Evolutionary conservation across 495 filamentous ascomycete genomes (phyloP).

Genomic region (Eremomyces bilateralis): DNA sequence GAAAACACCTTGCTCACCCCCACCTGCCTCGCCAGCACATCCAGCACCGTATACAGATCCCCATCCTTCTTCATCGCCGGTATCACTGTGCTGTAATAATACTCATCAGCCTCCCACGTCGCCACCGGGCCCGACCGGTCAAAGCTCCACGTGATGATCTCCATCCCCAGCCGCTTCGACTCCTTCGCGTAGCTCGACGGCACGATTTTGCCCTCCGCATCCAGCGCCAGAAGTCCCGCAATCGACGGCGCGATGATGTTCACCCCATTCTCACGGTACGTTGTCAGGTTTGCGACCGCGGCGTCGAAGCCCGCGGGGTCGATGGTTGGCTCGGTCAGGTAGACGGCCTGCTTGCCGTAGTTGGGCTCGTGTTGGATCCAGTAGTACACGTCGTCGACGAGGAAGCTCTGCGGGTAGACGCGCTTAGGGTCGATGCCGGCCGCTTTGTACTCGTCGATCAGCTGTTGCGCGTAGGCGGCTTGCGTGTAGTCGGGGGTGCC

Average conservation of each 20-base stretch:
- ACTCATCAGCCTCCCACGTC: constrained; percentile 22
- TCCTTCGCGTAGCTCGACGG: constrained; percentile 19
- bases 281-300: constrained; percentile 25
- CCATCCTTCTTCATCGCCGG: constrained; percentile 32
- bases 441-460: constrained; percentile 34
- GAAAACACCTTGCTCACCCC: constrained; percentile 33
- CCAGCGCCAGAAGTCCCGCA: constrained; percentile 12
- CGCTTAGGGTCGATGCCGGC: constrained; percentile 29
- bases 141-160: constrained; percentile 39
- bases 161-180: constrained; percentile 30
- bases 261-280: constrained; percentile 20
- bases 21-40: constrained; percentile 33
- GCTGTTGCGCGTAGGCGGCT: constrained; percentile 31
- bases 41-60: constrained; percentile 33
- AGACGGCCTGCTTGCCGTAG: constrained; percentile 34
- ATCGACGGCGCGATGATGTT: constrained; percentile 17
- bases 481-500: constrained; percentile 31
- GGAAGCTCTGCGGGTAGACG: constrained; percentile 38
- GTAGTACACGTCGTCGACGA: constrained; percentile 35
- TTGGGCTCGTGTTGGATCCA: constrained; percentile 34
- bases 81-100: constrained; percentile 31
- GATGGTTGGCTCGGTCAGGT: constrained; percentile 34
- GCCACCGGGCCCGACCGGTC: constrained; percentile 34
- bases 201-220: constrained; percentile 18
- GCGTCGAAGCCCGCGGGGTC: constrained; percentile 19